Evolutionary conservation across 208 protist species (phyloP).

Genomic region (Leishmania braziliensis): DNA sequence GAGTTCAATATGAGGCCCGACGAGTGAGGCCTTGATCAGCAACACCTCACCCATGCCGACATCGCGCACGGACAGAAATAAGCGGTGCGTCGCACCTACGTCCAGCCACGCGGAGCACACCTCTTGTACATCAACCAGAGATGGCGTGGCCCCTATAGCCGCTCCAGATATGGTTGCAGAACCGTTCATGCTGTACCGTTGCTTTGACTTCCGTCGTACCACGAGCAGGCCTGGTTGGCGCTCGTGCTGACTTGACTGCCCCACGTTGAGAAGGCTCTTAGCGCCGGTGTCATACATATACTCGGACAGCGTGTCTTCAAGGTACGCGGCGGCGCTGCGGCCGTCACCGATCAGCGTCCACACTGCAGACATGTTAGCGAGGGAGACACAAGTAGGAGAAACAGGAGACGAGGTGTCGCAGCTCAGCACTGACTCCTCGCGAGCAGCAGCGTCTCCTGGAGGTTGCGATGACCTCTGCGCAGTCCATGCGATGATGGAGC

Average conservation of each 20-base stretch:
- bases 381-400: not conserved
- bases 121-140: slow-evolving; percentile 25
- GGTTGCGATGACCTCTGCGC: too few relatives aligned
- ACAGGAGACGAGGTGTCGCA: not conserved
- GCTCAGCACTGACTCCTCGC: not conserved
- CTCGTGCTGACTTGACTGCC: slow-evolving; percentile 25
- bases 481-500: slow-evolving; percentile 40
- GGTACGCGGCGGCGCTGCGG: slow-evolving; percentile 63
- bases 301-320: slow-evolving; percentile 68
- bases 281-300: slow-evolving; percentile 58
- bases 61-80: slow-evolving; percentile 49
- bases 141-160: not conserved
- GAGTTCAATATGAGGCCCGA: slow-evolving; percentile 14
- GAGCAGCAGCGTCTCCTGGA: not conserved
- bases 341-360: slow-evolving; percentile 71
- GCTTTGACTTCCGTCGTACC: slow-evolving; percentile 25
- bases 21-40: slow-evolving; percentile 47
- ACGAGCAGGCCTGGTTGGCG: slow-evolving; percentile 18
- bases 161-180: not conserved
- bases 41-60: slow-evolving; percentile 65
- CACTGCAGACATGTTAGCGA: slow-evolving; percentile 25
- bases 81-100: slow-evolving; percentile 19
- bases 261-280: slow-evolving; percentile 43
- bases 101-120: slow-evolving; percentile 61
- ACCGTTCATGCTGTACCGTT: not conserved